These are phyloP conservation scores for Anaeromyces robustus DNA, from an alignment of 192 early-diverging fungal species.

Conservation along the genomic window DNA sequence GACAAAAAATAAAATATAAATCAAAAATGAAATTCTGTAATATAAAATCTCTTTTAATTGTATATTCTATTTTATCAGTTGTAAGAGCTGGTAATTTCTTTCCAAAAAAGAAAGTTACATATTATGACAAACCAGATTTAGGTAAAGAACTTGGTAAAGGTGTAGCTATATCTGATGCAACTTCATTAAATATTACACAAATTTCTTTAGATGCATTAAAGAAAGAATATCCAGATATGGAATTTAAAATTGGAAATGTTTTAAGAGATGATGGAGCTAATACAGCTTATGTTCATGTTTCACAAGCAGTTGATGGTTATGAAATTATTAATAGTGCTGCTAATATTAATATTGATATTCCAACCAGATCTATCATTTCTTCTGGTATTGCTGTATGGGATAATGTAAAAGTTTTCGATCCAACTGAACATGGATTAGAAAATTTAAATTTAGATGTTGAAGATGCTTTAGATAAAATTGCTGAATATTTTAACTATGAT, in stretches of 20 bases:
- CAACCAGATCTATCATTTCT: background rate
- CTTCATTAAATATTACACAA: background rate
- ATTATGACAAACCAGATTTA: background rate
- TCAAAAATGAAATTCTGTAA: background rate
- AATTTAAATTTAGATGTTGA: background rate
- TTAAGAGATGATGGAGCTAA: background rate
- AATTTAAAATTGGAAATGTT: background rate
- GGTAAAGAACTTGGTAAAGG: background rate
- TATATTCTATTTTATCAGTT: background rate
- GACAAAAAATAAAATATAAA: too few relatives aligned
- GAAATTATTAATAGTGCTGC: background rate
- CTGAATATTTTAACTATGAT: background rate
- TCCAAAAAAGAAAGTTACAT: background rate
- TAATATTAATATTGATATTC: background rate
- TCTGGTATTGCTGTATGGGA: background rate
- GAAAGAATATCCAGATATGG: background rate
- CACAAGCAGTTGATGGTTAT: background rate
- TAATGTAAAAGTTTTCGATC: background rate
- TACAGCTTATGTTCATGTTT: background rate
- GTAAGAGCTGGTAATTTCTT: background rate
- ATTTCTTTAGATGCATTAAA: background rate
- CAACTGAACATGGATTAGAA: background rate
- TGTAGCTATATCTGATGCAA: background rate
- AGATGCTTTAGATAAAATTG: background rate
- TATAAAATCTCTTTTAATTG: background rate